These are phyloP conservation scores for Aegilops tauschii DNA, from an alignment of 176 grass and related monocot species.

Conservation along the genomic window DNA sequence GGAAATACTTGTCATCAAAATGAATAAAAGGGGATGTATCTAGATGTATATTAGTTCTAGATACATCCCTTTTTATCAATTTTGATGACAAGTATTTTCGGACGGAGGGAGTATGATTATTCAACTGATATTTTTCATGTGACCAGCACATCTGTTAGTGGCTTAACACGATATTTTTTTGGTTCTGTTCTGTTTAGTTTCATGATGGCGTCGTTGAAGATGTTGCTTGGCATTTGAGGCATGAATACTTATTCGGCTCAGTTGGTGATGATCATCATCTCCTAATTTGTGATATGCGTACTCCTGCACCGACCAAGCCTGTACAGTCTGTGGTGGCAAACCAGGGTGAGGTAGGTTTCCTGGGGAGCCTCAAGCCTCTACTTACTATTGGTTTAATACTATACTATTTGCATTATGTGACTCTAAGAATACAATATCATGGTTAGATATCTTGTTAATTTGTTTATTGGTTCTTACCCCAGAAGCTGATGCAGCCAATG, in stretches of 20 bases:
- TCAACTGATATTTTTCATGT: neutral
- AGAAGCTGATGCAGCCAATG: neutral
- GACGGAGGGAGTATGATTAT: no score
- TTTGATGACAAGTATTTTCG: no score
- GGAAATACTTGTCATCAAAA: no score
- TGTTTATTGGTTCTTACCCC: neutral
- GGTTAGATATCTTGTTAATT: neutral
- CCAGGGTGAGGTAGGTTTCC: slow-evolving; percentile 81
- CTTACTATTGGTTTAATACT: neutral
- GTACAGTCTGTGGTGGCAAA: slow-evolving; percentile 81
- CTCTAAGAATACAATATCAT: neutral
- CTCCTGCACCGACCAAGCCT: slow-evolving; percentile 56
- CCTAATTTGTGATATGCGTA: slow-evolving; percentile 78
- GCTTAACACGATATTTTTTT: slow-evolving; percentile 10
- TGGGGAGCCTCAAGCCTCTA: slow-evolving; percentile 14
- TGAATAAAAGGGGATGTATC: no score
- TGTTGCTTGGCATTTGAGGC: slow-evolving; percentile 96
- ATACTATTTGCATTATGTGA: neutral
- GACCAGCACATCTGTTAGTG: neutral
- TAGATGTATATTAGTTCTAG: no score
- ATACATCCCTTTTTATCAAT: no score
- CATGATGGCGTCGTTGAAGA: slow-evolving; percentile 99
- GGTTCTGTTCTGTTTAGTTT: slow-evolving; percentile 45
- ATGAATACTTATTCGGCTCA: slow-evolving; percentile 92
- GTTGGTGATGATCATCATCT: slow-evolving; percentile 76